Evolutionary conservation across 345 rosid species (phyloP).

Genomic region (Noccaea caerulescens): DNA sequence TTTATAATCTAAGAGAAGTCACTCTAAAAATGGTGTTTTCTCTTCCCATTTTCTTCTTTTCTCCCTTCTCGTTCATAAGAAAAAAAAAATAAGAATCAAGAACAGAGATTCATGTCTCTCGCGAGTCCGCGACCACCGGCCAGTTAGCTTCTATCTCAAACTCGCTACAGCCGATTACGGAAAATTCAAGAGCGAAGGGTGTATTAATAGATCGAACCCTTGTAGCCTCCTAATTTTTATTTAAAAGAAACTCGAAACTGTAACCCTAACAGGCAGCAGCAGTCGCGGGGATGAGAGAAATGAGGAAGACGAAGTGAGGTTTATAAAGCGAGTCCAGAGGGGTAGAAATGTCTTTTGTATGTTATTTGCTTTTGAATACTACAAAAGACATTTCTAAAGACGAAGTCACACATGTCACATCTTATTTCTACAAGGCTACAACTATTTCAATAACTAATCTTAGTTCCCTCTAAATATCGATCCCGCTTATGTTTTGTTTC

Average conservation of each 20-base stretch:
- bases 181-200: no score
- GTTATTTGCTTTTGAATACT: no score
- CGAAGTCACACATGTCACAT: no score
- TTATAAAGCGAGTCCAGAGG: neutral
- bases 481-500: no score
- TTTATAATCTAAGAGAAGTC: slow-evolving; percentile 31
- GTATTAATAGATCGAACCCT: no score
- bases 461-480: no score
- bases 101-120: neutral
- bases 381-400: no score
- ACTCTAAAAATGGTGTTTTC: slow-evolving; percentile 34
- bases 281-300: neutral
- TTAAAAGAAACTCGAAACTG: neutral
- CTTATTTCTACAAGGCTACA: no score
- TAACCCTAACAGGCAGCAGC: neutral
- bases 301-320: slow-evolving; percentile 6
- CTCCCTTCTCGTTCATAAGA: slow-evolving; percentile 12
- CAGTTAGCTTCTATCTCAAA: no score
- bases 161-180: no score
- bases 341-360: slow-evolving; percentile 14
- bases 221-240: neutral
- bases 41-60: slow-evolving; percentile 39
- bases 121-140: neutral
- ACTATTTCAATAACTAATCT: no score
- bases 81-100: neutral